phyloP scores from a whole-genome alignment of 306 rosid species.

The Lablab purpureus region DNA sequence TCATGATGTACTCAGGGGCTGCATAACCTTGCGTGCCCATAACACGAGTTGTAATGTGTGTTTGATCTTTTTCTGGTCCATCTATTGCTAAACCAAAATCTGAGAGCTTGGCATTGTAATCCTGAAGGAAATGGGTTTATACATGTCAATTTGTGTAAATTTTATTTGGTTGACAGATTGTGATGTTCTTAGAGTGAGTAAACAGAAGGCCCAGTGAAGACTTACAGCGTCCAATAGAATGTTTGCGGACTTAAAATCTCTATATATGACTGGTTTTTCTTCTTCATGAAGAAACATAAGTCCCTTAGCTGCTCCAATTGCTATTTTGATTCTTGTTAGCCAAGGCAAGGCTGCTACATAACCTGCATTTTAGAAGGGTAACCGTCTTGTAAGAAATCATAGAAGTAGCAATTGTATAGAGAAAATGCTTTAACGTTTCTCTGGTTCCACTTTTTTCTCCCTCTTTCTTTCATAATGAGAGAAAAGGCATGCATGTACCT shows the following conservation, averaged over 20 bases:
- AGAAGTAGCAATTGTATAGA: not conserved
- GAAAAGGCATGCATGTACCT: conserved; percentile 49
- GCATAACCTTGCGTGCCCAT: conserved; percentile 98
- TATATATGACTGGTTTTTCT: conserved; percentile 79
- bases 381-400: conserved; percentile 23
- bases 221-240: conserved; percentile 76
- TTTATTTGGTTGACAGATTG: not conserved
- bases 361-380: conserved; percentile 59
- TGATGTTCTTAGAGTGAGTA: not conserved
- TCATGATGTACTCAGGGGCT: conserved; percentile 85
- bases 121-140: conserved; percentile 49
- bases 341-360: conserved; percentile 83
- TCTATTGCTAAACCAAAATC: conserved; percentile 94
- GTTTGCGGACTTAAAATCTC: conserved; percentile 92
- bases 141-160: conserved; percentile 30
- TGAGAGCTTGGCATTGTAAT: conserved; percentile 81
- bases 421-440: not conserved
- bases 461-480: not conserved
- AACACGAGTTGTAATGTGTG: conserved; percentile 67
- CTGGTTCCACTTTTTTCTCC: not conserved
- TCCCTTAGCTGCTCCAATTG: conserved; percentile 90
- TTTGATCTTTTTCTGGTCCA: conserved; percentile 76
- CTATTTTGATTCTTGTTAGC: conserved; percentile 87
- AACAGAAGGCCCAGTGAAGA: not conserved
- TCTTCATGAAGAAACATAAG: conserved; percentile 89